A percentile compares a stretch with the other conserved stretches of the same genome.
Evolutionary conservation across 2,329 filamentous ascomycete species (phyloP).

Genomic region (Reticulascus tulasneorum): DNA sequence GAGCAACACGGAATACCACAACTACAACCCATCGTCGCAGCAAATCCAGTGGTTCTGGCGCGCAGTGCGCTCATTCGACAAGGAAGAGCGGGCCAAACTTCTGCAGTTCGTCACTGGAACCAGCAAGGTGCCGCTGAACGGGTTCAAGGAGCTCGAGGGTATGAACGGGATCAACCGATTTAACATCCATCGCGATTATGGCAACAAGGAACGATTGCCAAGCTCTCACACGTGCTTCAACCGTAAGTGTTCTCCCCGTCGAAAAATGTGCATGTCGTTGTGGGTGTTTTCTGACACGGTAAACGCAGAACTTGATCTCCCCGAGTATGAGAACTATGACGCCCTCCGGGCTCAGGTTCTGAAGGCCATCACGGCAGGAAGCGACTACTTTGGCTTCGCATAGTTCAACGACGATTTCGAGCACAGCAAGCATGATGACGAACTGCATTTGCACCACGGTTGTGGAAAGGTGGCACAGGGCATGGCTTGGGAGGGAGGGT

Average conservation of each 20-base stretch:
- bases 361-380: slow-evolving; percentile 95
- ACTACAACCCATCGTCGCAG: slow-evolving; percentile 88
- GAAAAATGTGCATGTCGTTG: background rate
- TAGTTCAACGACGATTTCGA: no score
- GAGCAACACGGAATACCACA: slow-evolving; percentile 97
- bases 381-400: slow-evolving; percentile 96
- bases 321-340: slow-evolving; percentile 97
- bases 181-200: slow-evolving; percentile 98
- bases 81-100: slow-evolving; percentile 95
- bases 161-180: slow-evolving; percentile 99
- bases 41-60: slow-evolving; percentile 99
- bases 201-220: slow-evolving; percentile 90
- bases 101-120: slow-evolving; percentile 98
- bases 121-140: slow-evolving; percentile 95
- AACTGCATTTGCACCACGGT: slow-evolving; percentile 13
- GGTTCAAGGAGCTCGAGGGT: slow-evolving; percentile 97
- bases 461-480: slow-evolving; percentile 8
- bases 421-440: no score
- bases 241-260: slow-evolving; percentile 66
- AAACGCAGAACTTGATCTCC: slow-evolving; percentile 82
- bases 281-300: no score
- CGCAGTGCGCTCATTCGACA: slow-evolving; percentile 93
- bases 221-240: slow-evolving; percentile 99
- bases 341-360: slow-evolving; percentile 79
- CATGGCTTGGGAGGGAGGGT: slow-evolving; percentile 3